phyloP scores from a whole-genome alignment of 495 filamentous ascomycete species.

The Trichoderma asperelloides region DNA sequence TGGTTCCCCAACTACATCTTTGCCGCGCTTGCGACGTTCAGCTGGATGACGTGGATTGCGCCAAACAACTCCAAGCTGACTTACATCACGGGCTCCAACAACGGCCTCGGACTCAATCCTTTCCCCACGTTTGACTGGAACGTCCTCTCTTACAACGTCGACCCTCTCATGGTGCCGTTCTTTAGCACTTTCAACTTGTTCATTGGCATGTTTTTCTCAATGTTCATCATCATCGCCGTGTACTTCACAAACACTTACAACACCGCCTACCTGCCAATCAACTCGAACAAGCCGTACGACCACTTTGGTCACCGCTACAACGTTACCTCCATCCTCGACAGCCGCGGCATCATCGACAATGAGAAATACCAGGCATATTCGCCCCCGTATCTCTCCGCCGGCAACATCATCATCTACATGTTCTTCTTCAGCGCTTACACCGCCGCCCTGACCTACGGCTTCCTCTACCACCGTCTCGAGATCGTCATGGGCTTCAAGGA shows the following conservation, averaged over 20 bases:
- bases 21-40: conserved; percentile 27
- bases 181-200: conserved; percentile 36
- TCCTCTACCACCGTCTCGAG: conserved; percentile 32
- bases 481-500: conserved; percentile 28
- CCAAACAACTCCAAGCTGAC: conserved; percentile 26
- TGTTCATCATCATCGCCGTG: conserved; percentile 24
- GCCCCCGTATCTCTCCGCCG: conserved; percentile 29
- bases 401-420: conserved; percentile 26
- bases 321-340: conserved; percentile 26
- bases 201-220: conserved; percentile 21
- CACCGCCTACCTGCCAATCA: conserved; percentile 30
- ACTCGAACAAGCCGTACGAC: conserved; percentile 31
- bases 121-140: conserved; percentile 37
- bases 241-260: conserved; percentile 34
- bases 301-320: conserved; percentile 31
- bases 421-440: conserved; percentile 35
- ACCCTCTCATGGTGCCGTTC: conserved; percentile 36
- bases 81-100: conserved; percentile 22
- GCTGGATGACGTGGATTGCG: conserved; percentile 36
- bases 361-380: conserved; percentile 30
- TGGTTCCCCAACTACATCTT: conserved; percentile 39
- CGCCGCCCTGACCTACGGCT: conserved; percentile 27
- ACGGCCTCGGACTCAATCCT: conserved; percentile 31
- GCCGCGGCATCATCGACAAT: conserved; percentile 27
- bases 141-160: conserved; percentile 22